A percentile compares a stretch with the other conserved stretches of the same genome.
These are phyloP conservation scores for Voacanga thouarsii DNA, from an alignment of 257 asterid species.

Conservation along the genomic window DNA sequence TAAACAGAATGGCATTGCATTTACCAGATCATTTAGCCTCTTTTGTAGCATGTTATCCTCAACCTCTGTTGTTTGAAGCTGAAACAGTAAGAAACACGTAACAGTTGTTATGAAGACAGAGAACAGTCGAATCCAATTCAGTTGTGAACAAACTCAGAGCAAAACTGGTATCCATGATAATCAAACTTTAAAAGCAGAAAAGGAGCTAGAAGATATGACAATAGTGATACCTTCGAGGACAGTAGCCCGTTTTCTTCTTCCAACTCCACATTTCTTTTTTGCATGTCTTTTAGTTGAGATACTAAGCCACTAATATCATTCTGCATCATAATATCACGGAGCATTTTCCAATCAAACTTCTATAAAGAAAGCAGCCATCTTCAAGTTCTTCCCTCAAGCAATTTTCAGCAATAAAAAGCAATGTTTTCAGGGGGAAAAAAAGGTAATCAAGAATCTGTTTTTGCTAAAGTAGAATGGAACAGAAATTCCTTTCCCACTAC, in stretches of 20 bases:
- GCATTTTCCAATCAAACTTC: not conserved
- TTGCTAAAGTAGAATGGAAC: not conserved
- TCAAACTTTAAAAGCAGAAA: too few relatives aligned
- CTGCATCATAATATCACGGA: conserved; percentile 36
- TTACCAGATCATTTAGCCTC: conserved; percentile 85
- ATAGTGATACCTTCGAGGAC: conserved; percentile 49
- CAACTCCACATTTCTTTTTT: conserved; percentile 58
- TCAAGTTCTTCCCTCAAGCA: not conserved
- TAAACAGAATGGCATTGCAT: conserved; percentile 12
- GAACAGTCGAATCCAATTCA: not conserved
- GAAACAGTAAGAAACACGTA: conserved; percentile 20
- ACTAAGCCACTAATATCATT: conserved; percentile 77
- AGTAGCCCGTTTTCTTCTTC: conserved; percentile 62
- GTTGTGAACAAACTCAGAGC: not conserved
- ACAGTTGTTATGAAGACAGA: not conserved
- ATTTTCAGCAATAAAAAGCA: not conserved
- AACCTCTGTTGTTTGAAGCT: conserved; percentile 68
- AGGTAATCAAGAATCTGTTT: not conserved
- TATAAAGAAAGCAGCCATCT: not conserved
- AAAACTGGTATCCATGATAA: not conserved
- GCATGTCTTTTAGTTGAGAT: conserved; percentile 73
- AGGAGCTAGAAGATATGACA: not conserved
- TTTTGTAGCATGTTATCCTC: conserved; percentile 64
- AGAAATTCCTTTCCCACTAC: not conserved
- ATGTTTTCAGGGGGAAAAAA: not conserved